Evolutionary conservation across 2,329 filamentous ascomycete species (phyloP).

Genomic region (Tolypocladium guangdongense): DNA sequence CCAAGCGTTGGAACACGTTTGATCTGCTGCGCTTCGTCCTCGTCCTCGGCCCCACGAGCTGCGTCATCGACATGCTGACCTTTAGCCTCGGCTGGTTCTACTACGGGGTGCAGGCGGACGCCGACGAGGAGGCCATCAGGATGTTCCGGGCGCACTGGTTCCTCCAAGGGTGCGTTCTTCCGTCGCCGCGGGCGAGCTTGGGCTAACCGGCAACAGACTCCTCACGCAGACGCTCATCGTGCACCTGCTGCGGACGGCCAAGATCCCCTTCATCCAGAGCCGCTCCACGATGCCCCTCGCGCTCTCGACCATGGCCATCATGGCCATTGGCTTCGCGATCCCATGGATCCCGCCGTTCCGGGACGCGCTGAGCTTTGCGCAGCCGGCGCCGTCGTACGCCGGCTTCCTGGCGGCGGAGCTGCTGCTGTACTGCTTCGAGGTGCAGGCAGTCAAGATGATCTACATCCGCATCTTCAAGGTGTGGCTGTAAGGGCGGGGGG

Average conservation of each 20-base stretch:
- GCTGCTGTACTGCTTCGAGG: constrained; percentile 13
- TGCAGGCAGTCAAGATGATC: constrained; percentile 16
- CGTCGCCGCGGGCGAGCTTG: neutral
- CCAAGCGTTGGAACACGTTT: constrained; percentile 14
- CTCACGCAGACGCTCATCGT: constrained; percentile 18
- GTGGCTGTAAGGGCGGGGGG: constrained; percentile 15
- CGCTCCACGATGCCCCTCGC: constrained; percentile 10
- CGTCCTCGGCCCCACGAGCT: constrained; percentile 16
- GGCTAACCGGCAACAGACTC: constrained; percentile 4
- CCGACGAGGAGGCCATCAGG: constrained; percentile 5
- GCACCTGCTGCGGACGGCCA: constrained; percentile 14
- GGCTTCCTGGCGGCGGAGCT: constrained; percentile 14
- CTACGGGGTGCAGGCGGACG: constrained; percentile 10
- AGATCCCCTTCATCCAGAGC: constrained; percentile 14
- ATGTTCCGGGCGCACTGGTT: constrained; percentile 17
- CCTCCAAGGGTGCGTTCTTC: constrained; percentile 10
- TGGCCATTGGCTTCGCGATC: constrained; percentile 13
- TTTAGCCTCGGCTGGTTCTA: constrained; percentile 13
- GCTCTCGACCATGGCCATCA: constrained; percentile 13
- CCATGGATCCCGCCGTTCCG: constrained; percentile 14
- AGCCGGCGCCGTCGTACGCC: constrained; percentile 9
- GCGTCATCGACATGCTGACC: constrained; percentile 15
- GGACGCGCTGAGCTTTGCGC: constrained; percentile 9
- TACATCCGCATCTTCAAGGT: constrained; percentile 14
- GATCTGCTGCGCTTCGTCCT: constrained; percentile 17